Conservation (phyloP, 1,139 yeast genomes). For the Candida gigantensis region DNA sequence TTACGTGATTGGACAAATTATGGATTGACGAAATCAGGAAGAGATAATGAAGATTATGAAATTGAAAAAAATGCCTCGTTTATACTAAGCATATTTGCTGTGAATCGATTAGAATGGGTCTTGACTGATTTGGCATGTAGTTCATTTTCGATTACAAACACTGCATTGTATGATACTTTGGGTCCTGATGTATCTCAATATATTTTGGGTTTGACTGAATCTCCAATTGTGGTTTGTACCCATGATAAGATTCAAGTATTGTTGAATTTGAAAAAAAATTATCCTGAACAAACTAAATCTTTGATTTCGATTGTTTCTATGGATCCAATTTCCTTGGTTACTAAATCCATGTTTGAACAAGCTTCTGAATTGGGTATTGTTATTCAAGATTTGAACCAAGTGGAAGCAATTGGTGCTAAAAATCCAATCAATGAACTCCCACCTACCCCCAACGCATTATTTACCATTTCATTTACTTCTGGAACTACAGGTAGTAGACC, state of each 20-base stretch:
- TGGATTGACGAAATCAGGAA: conserved; percentile 12
- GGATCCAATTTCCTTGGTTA: conserved; percentile 27
- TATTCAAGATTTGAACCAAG: conserved; percentile 47
- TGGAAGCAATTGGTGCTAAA: conserved; percentile 50
- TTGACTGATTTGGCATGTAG: conserved; percentile 38
- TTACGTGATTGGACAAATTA: conserved; percentile 20
- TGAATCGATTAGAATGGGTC: conserved; percentile 37
- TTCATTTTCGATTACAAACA: conserved; percentile 33
- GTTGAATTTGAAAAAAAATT: conserved; percentile 22
- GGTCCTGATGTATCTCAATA: conserved; percentile 30
- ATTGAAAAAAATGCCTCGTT: conserved; percentile 23
- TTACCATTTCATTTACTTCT: conserved; percentile 71
- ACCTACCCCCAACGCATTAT: conserved; percentile 53
- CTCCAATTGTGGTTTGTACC: conserved; percentile 34
- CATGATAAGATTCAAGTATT: conserved; percentile 28
- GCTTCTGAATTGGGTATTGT: conserved; percentile 24
- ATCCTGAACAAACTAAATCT: conserved; percentile 21
- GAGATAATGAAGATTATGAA: conserved; percentile 10
- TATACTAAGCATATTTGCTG: conserved; percentile 31
- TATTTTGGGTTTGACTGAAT: conserved; percentile 28
- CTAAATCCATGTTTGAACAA: conserved; percentile 15
- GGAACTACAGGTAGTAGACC: conserved; percentile 70
- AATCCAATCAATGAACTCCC: conserved; percentile 45
- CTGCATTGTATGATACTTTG: conserved; percentile 39
- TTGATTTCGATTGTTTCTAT: conserved; percentile 31